Base-by-base conservation (phyloP, 1,284 basidiomycete species). In the Ceratobasidium sp. region DNA sequence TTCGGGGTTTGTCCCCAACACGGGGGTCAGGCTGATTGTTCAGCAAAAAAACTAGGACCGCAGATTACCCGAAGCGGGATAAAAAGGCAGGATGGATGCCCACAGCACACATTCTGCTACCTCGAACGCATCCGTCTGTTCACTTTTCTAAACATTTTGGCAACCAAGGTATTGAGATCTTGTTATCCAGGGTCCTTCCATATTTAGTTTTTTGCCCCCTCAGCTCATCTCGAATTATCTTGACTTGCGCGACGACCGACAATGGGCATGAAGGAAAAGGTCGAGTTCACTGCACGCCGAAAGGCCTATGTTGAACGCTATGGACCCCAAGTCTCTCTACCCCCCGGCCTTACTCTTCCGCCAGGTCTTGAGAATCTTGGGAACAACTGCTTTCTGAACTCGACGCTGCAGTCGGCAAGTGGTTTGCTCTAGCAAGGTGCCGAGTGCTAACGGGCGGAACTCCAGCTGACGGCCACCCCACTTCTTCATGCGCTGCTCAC, bases 301-400 rank as follows among this genome's bases (percentile, higher is more conserved):
- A 75, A 75, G 62, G 62, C 73, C 2, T 75, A 75, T 62, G 44
- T 54, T 38, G 73, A 75, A 3, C 27, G 50, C 46, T 66, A 65
- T 46, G 73, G 73, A 1, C 0, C 30, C 1, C 62, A 64, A 14
- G 73, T 66, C 12, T 20, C 46, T 16, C 14, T 75, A 14, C 73
- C 60, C 8, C 50, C 67, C 20, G 74, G 67, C 35, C 16, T 79
- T 2, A 44, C 30, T 20, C 74, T 79, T n/a, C 81, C 81, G 27
- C 79, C 81, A 35, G 83, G 83, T 1, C 78, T 83, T 1, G 70
- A 81, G 55, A 83, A 83, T 64, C 73, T 82, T 4, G 81, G 82
- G 68, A 83, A 83, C 77, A 82, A 80, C 44, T 84, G 83, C 78
- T 84, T 83, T 79, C 81, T 83, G 80, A 84, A 84, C 74, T 82